phyloP scores from a whole-genome alignment of 371 early-diverging fungal species.

The Mortierella sp. region DNA sequence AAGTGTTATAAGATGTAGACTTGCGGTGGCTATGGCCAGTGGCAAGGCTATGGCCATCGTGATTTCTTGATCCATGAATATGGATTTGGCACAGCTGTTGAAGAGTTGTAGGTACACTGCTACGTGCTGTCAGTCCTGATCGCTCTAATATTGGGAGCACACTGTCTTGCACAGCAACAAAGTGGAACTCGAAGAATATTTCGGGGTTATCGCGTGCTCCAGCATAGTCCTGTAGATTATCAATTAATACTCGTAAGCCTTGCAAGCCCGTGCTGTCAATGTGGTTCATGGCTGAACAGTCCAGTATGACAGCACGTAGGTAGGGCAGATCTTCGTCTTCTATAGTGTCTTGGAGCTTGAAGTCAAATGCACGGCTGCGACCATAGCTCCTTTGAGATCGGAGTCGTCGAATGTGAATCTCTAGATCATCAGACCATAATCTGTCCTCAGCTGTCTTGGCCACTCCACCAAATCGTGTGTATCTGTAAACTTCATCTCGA shows the following conservation, averaged over 20 bases:
- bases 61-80: not conserved
- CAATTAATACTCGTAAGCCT: constrained; percentile 15
- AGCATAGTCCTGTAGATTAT: constrained; percentile 24
- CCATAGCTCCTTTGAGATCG: constrained; percentile 6
- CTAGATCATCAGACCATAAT: constrained; percentile 47
- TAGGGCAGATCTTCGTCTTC: constrained; percentile 20
- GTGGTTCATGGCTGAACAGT: constrained; percentile 35
- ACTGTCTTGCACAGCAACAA: constrained; percentile 26
- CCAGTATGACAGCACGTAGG: constrained; percentile 36
- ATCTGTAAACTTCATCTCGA: constrained; percentile 28
- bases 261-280: constrained; percentile 40
- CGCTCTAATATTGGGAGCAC: constrained; percentile 29
- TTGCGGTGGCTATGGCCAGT: not conserved
- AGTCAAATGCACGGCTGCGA: not conserved
- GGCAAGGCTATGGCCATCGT: not conserved
- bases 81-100: not conserved
- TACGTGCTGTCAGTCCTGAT: constrained; percentile 20
- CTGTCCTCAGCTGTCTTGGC: constrained; percentile 21
- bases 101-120: not conserved
- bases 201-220: constrained; percentile 21
- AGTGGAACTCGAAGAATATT: constrained; percentile 42
- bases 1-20: not conserved
- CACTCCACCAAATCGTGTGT: constrained; percentile 25
- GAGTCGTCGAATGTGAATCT: constrained; percentile 22
- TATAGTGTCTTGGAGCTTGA: not conserved